Evolutionary conservation across 805 yeast genomes (phyloP).

Genomic region (Zygoascus biomembranicola): DNA sequence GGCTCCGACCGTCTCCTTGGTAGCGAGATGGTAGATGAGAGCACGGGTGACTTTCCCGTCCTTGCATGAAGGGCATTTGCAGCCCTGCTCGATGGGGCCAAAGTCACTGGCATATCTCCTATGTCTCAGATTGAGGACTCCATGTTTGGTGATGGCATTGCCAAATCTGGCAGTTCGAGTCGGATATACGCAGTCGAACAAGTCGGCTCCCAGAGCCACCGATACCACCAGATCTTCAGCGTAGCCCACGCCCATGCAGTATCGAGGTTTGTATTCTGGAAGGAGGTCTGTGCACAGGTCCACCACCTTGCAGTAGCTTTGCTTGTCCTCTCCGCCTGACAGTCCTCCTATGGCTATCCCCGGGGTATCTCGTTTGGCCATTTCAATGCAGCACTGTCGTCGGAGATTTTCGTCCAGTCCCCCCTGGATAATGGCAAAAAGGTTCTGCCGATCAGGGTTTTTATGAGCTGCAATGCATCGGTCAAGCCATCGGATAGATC

Average conservation of each 20-base stretch:
- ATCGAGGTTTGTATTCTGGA: slow-evolving; percentile 36
- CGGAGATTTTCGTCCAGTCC: slow-evolving; percentile 36
- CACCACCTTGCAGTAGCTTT: slow-evolving; percentile 34
- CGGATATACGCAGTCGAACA: slow-evolving; percentile 41
- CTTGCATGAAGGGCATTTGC: slow-evolving; percentile 34
- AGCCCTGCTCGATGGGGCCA: slow-evolving; percentile 32
- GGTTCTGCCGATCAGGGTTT: slow-evolving; percentile 34
- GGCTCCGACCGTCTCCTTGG: slow-evolving; percentile 38
- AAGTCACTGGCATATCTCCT: slow-evolving; percentile 29
- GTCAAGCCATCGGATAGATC: slow-evolving; percentile 38
- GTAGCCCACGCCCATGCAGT: slow-evolving; percentile 42
- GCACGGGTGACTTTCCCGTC: slow-evolving; percentile 30
- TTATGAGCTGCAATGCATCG: slow-evolving; percentile 37
- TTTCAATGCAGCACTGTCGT: slow-evolving; percentile 33
- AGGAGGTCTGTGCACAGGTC: slow-evolving; percentile 33
- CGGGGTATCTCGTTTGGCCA: slow-evolving; percentile 37
- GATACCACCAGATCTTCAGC: slow-evolving; percentile 40
- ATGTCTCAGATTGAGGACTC: slow-evolving; percentile 30
- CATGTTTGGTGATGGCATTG: slow-evolving; percentile 34
- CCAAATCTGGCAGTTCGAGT: slow-evolving; percentile 39
- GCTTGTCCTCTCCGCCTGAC: slow-evolving; percentile 40
- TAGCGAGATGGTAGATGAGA: slow-evolving; percentile 29
- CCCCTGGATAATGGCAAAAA: slow-evolving; percentile 39
- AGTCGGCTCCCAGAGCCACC: slow-evolving; percentile 39
- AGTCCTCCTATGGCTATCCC: slow-evolving; percentile 41